phyloP scores from a whole-genome alignment of 2,329 filamentous ascomycete genomes.

The Aspergillus ustus region DNA sequence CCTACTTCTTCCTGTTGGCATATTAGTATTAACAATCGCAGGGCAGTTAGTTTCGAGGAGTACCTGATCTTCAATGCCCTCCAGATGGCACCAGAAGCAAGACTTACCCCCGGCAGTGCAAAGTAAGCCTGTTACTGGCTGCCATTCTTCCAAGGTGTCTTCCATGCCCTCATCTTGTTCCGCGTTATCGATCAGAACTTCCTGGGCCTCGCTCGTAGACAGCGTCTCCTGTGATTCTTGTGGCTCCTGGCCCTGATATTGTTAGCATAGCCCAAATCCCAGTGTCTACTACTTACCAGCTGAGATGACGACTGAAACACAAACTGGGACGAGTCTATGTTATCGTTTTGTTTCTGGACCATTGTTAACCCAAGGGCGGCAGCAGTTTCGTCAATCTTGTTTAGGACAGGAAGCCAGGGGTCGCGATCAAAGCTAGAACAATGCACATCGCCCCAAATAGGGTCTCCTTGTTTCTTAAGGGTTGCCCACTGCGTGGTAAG shows the following conservation, averaged over 20 bases:
- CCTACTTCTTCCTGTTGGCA: background rate
- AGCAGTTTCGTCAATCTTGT: constrained; percentile 22
- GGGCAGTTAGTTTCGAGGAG: background rate
- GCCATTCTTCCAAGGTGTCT: background rate
- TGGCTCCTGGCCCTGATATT: background rate
- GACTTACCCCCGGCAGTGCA: constrained; percentile 24
- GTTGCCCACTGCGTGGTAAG: constrained; percentile 28
- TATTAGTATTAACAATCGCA: background rate
- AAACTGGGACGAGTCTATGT: constrained; percentile 17
- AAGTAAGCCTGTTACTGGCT: background rate
- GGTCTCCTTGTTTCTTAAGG: constrained; percentile 22
- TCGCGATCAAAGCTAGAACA: constrained; percentile 23
- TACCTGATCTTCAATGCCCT: constrained; percentile 10
- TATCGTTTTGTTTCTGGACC: constrained; percentile 17
- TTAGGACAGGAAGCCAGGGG: constrained; percentile 21
- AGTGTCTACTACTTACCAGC: background rate
- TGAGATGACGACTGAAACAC: background rate
- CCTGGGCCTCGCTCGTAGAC: background rate
- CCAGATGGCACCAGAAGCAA: constrained; percentile 31
- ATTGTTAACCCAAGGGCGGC: constrained; percentile 5
- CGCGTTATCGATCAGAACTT: background rate
- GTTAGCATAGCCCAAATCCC: background rate
- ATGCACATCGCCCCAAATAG: constrained; percentile 32
- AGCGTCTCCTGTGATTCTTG: background rate
- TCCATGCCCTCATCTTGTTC: background rate